Base-by-base conservation (phyloP, 495 filamentous ascomycete species). In the Penicillium coprophilum region DNA sequence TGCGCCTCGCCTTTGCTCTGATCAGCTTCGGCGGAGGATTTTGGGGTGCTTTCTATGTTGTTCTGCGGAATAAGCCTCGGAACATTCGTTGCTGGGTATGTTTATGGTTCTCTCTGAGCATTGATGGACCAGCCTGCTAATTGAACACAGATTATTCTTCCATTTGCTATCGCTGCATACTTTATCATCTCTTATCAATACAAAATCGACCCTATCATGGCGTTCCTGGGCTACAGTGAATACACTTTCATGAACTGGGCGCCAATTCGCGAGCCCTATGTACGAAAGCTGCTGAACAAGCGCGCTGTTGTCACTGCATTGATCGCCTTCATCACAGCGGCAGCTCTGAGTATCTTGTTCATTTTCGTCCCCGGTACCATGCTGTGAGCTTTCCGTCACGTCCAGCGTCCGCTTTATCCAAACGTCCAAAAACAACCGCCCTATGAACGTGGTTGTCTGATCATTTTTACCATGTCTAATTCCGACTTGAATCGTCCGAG, bases 201-300 rank as follows among this genome's bases (percentile, higher is more conserved):
- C 75, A 87, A 87, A 50, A 81, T 98, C 36, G 94, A 98, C 66
- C 95, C 95, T 1, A 76, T 95, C 59, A 85, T 97, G 71, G 94
- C 90, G 3, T 80, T 97, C n/a, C 59, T 88, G 19, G 93, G 92
- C 30, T 85, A 84, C 65, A 97, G 91, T 75, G 94, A 98, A 73
- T 96, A 96, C 73, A 96, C 91, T 0, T 91, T 96, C 46, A 88
- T 96, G 81, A 85, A 85, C 63, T 97, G 93, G 79, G 84, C 86
- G 13, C 83, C 84, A 4, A 88, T 98, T 50, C 83, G 85, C 43
- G 94, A 98, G 68, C 89, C 91, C 0, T 98, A 92, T 63, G 88
- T 97, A 30, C 86, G 90, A 34, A 86, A 84, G 60, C 82, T 97
- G 7, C 79, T 97, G 46, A 84, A 80, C 55, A 91, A 91, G 71